Base-by-base conservation (phyloP, 2,329 filamentous ascomycete genomes). In the Scedosporium aurantiacum region DNA sequence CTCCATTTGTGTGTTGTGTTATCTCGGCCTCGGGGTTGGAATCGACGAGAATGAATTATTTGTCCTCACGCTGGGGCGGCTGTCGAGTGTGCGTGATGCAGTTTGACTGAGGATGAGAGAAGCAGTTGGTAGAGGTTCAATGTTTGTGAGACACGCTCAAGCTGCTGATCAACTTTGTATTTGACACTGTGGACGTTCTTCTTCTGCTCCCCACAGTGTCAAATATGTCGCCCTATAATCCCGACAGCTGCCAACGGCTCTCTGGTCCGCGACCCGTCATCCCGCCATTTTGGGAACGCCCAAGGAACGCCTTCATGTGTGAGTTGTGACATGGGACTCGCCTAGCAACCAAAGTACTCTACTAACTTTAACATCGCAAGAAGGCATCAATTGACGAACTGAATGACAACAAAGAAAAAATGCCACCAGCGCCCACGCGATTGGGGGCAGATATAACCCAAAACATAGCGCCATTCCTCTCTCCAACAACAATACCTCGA, bases 1-100 rank as follows among this genome's bases (percentile, higher is more conserved):
- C 76, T 92, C 90, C 90, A 92, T 94, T 41, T 40, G 58, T 43
- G 12, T 10, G 23, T 43, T 43, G 12, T 10, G 23, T 43, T 21
- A n/a, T 47, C 45, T 25, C 56, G 21, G 18, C 12, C 27, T 25
- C 18, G 41, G 7, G 6, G 21, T 6, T 10, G 32, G 32, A 37
- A 37, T 37, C 10, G 32, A 6, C 32, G 8, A 10, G 8, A 37
- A 37, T 37, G 18, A 18, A 23, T 23, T 14, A 47, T 18, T 18
- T 47, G 43, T 47, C 16, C 43, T 47, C 43, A 7, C 5, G 43
- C n/a, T 18, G 16, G 21, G 43, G 43, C 5, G 8, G 43, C 5
- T 18, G 21, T 56, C 37, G 37, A 40, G 12, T 16, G 23, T n/a
- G n/a, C n/a, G 52, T 10, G 4, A 56, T 41, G 58, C 3, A 21